These are phyloP conservation scores for Cryptomeria japonica DNA, from an alignment of 75 land plant species.

Conservation along the genomic window DNA sequence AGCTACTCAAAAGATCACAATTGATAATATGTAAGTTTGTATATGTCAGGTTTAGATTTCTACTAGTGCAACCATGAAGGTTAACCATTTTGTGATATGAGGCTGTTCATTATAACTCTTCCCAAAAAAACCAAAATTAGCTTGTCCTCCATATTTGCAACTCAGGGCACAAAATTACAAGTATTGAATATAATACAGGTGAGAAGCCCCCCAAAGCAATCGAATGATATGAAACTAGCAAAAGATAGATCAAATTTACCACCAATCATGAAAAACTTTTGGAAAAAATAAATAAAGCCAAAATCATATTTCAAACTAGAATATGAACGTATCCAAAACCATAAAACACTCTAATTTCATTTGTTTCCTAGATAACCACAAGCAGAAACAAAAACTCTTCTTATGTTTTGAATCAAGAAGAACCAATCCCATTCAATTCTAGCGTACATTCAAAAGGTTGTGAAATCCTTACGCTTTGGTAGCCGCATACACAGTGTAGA, in stretches of 20 bases:
- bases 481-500: constrained; percentile 87
- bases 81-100: neutral
- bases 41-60: neutral
- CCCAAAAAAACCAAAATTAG: neutral
- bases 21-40: neutral
- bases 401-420: neutral
- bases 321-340: neutral
- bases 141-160: neutral
- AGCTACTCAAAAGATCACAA: neutral
- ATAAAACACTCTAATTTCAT: neutral
- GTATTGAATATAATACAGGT: neutral
- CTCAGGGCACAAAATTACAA: neutral
- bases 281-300: neutral
- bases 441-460: neutral
- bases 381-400: neutral
- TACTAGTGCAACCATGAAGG: neutral
- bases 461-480: constrained; percentile 76
- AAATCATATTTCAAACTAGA: neutral
- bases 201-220: neutral
- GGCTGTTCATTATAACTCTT: neutral
- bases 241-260: neutral
- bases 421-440: neutral
- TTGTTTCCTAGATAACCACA: neutral
- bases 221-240: neutral
- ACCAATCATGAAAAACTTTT: neutral